Evolutionary conservation across 1,284 basidiomycete genomes (phyloP), one percentile per base, ranked within the genome.

Genomic region (Peniophora sp.): DNA sequence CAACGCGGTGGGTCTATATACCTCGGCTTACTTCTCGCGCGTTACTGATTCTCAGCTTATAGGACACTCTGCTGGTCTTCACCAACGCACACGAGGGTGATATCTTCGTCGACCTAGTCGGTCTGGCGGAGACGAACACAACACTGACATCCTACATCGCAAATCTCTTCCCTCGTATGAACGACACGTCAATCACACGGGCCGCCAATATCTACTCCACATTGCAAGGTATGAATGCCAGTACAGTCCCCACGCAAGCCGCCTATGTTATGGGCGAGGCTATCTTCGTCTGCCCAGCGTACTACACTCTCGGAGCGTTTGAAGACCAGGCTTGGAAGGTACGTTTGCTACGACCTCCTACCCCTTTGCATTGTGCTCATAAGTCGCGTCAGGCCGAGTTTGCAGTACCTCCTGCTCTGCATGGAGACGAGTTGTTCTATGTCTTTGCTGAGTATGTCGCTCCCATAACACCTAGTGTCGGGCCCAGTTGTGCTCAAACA

Each of bases 181-280:
- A 44, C 3, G 22, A 41, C 17, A 25, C 25, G 12, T 50, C 61
- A 25, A 34, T 56, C 12, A 24, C 41, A 41, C 50, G 52, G 47
- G 55, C 52, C 0, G 55, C 48, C 11, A 0, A n/a, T 1, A 2
- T 61, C 2, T 65, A 65, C 27, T 19, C 19, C 39, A 41, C 16
- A 2, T 36, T 35, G 3, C n/a, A 14, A n/a, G 17, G 19, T n/a
- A 17, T 27, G 16, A 32, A 32, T 12, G 27, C 27, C 27, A 34
- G 24, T 11, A 19, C 35, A 11, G 22, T 50, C 2, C 11, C 53
- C 3, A 53, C 58, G 11, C 59, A 62, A 25, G 54, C 59, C 12
- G 52, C 25, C 22, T 11, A 17, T 16, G 51, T 53, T 11, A 56
- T 61, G 48, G 59, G 55, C 0, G 62, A 65, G 66, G 61, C 27